Conservation (phyloP, 495 filamentous ascomycete species). For the Tuber microsphaerosporum region DNA sequence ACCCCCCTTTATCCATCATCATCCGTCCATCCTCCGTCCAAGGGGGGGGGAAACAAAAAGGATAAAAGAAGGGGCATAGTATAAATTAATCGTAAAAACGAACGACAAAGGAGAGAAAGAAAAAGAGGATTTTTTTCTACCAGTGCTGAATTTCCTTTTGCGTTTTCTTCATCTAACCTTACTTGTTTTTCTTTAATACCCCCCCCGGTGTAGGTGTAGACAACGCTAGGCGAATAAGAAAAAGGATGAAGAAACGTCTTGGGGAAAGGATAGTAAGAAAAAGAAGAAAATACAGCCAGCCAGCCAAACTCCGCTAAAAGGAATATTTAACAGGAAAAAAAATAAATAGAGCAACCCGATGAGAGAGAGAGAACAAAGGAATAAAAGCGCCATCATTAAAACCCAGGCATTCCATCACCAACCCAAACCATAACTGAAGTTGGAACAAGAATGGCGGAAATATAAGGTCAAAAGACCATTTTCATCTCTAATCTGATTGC, state of each 20-base stretch:
- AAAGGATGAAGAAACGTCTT: background rate
- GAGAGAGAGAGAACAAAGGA: background rate
- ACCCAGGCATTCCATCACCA: slow-evolving; percentile 24
- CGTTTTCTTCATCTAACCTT: background rate
- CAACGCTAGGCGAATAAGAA: background rate
- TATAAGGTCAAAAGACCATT: slow-evolving; percentile 5
- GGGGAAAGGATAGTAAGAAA: background rate
- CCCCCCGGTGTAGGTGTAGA: background rate
- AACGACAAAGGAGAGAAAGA: background rate
- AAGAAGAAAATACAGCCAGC: slow-evolving; percentile 19
- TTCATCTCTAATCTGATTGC: background rate
- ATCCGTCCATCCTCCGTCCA: background rate
- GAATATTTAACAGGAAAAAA: slow-evolving; percentile 38
- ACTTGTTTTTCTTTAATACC: background rate
- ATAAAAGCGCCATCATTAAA: slow-evolving; percentile 34
- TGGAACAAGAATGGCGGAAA: slow-evolving; percentile 18
- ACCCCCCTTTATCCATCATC: background rate
- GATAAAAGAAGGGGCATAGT: background rate
- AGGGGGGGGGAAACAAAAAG: background rate
- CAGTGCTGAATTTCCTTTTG: background rate
- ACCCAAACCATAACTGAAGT: slow-evolving; percentile 24
- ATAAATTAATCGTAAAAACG: background rate
- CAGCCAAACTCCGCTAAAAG: slow-evolving; percentile 34
- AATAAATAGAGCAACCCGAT: slow-evolving; percentile 5
- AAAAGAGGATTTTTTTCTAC: background rate